These are phyloP conservation scores for Tulasnella sp. DNA, from an alignment of 768 basidiomycete species.

Conservation along the genomic window DNA sequence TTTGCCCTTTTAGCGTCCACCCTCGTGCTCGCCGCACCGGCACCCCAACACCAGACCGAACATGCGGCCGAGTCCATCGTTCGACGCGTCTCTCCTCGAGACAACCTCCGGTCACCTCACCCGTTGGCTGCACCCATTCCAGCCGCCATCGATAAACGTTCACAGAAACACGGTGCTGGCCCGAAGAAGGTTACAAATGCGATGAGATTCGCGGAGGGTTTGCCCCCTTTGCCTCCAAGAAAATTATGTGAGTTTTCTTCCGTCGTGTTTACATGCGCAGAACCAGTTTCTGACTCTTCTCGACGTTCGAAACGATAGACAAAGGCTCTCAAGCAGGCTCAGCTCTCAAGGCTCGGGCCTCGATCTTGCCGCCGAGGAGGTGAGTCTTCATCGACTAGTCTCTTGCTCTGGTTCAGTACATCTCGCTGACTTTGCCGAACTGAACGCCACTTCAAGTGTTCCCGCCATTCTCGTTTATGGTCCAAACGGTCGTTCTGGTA, in stretches of 20 bases:
- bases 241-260: not conserved
- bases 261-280: no score
- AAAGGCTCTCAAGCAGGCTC: not conserved
- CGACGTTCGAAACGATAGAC: not conserved
- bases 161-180: not conserved
- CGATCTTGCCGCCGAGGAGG: not conserved
- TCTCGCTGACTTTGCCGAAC: not conserved
- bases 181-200: not conserved
- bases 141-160: not conserved
- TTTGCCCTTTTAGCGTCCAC: not conserved
- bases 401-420: not conserved
- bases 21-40: not conserved
- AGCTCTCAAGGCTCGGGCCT: not conserved
- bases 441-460: not conserved
- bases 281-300: no score
- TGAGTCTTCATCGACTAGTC: not conserved
- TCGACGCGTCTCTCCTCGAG: not conserved
- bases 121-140: not conserved
- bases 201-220: not conserved
- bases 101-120: not conserved
- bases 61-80: no score
- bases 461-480: not conserved
- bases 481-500: not conserved
- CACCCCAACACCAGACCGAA: not conserved
- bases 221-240: not conserved